A percentile compares a stretch with the other conserved stretches of the same genome.
phyloP scores from a whole-genome alignment of 2,329 filamentous ascomycete genomes.

The Colletotrichum brevisporum region DNA sequence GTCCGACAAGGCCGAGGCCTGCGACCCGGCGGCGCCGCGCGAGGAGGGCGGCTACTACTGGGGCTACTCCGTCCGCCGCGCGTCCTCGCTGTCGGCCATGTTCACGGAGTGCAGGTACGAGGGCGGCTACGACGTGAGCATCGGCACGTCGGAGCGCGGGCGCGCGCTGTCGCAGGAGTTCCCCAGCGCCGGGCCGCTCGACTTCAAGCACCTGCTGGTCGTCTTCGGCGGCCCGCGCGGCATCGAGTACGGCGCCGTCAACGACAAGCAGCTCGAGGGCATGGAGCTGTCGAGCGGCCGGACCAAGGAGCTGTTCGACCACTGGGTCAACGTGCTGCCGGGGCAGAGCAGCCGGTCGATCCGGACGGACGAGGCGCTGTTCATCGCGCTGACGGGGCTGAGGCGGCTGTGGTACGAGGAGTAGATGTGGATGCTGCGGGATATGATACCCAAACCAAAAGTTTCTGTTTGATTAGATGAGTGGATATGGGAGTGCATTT shows the following conservation, averaged over 20 bases:
- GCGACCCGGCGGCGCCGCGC: constrained; percentile 78
- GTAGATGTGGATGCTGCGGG: constrained; percentile 34
- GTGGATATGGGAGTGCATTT: neutral
- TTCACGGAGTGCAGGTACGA: constrained; percentile 84
- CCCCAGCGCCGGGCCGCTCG: constrained; percentile 56
- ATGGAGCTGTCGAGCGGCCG: constrained; percentile 73
- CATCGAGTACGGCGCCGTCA: constrained; percentile 80
- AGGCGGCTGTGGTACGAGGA: constrained; percentile 67
- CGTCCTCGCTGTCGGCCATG: constrained; percentile 76
- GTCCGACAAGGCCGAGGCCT: constrained; percentile 68
- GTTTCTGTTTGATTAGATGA: constrained; percentile 4
- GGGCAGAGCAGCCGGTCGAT: constrained; percentile 87
- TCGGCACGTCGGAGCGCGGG: constrained; percentile 88
- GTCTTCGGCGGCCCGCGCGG: constrained; percentile 87
- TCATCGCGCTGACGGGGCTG: constrained; percentile 80
- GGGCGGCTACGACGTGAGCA: constrained; percentile 84
- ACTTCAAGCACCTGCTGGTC: constrained; percentile 80
- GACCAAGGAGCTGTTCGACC: constrained; percentile 82
- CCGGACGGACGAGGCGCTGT: constrained; percentile 86
- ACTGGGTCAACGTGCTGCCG: constrained; percentile 86
- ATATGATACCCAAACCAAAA: constrained; percentile 40
- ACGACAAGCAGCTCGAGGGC: constrained; percentile 66
- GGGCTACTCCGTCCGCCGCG: constrained; percentile 82
- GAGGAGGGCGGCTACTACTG: constrained; percentile 88
- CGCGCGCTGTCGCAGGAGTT: constrained; percentile 63